Base-by-base conservation (phyloP, 768 basidiomycete species). In the Bullera alba region DNA sequence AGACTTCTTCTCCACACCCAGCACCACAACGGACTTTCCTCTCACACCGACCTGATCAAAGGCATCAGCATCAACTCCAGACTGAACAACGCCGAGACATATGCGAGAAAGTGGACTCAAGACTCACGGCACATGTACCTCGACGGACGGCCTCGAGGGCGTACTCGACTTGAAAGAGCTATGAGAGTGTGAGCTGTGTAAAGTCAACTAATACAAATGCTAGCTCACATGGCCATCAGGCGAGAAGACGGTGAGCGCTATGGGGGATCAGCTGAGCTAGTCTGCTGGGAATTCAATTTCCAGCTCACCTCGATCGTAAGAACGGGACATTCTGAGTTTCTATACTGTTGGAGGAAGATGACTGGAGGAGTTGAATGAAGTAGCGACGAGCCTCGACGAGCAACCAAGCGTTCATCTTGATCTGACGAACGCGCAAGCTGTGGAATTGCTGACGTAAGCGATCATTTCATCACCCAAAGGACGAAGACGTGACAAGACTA, bases 1-100 rank as follows among this genome's bases (percentile, higher is more conserved):
- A 0, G 89, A 90, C 75, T 96, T 97, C 86, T 97, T 97, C 79
- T 99, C 95, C 26, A 97, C 93, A 43, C 93, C 95, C 22, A 99
- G 78, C 3, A 99, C 89, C 2, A 96, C 95, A 25, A 92, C 87
- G 61, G 91, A 84, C 69, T 85, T 84, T 61, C 95, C 95, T 57
- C 89, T 83, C 29, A 97, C 90, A 46, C 95, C 95, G 55, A 97
- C 91, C 92, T 95, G 35, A 22, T 15, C n/a, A 42, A 35, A 37
- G n/a, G 37, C 21, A 43, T 26, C 30, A 30, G 2, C 8, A 12
- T 15, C 5, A 10, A 25, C 16, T 4, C 28, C 10, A 42, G 23
- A 29, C 14, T 16, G 26, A 16, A 32, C 23, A 34, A 34, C 37
- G 42, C 22, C 23, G 15, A 37, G 14, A n/a, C n/a, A n/a, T n/a